Evolutionary conservation across 116 monocot species (phyloP).

Genomic region (Thalassia testudinum): DNA sequence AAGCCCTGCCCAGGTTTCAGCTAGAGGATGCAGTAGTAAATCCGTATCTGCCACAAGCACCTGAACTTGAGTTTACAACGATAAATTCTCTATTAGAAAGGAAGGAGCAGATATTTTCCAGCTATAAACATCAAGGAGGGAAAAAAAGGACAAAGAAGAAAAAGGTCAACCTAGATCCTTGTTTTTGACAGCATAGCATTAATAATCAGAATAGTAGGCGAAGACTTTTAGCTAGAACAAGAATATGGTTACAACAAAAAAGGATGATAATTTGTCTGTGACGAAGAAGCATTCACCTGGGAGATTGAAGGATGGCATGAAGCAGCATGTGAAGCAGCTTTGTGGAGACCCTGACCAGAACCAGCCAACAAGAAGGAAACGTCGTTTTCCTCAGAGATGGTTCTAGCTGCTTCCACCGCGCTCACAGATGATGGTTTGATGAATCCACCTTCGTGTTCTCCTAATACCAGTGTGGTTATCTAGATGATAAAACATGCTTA

Average conservation of each 20-base stretch:
- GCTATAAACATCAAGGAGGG: no score
- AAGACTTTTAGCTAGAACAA: no score
- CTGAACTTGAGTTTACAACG: conserved; percentile 17
- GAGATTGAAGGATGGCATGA: conserved; percentile 63
- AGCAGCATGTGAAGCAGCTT: conserved; percentile 84
- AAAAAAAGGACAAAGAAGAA: no score
- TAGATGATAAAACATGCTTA: conserved; percentile 3
- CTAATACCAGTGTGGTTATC: conserved; percentile 81
- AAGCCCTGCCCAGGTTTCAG: conserved; percentile 89
- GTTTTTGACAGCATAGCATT: no score
- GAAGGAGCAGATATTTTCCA: no score
- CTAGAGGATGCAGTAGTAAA: conserved; percentile 61
- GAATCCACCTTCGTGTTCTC: conserved; percentile 75
- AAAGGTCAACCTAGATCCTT: no score
- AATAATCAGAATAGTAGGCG: no score
- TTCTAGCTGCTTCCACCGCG: conserved; percentile 63
- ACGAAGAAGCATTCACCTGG: conserved; percentile 20
- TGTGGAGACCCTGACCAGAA: conserved; percentile 49
- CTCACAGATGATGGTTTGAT: conserved; percentile 85
- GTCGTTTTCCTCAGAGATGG: conserved; percentile 47
- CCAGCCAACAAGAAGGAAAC: conserved; percentile 80
- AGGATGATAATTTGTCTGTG: no score
- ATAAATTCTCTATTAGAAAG: background rate
- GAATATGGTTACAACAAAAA: no score
- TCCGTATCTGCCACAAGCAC: conserved; percentile 86